Evolutionary conservation across 2,329 filamentous ascomycete species (phyloP), one percentile per base, ranked within the genome.

Genomic region (Stagonosporopsis cucurbitacearum): DNA sequence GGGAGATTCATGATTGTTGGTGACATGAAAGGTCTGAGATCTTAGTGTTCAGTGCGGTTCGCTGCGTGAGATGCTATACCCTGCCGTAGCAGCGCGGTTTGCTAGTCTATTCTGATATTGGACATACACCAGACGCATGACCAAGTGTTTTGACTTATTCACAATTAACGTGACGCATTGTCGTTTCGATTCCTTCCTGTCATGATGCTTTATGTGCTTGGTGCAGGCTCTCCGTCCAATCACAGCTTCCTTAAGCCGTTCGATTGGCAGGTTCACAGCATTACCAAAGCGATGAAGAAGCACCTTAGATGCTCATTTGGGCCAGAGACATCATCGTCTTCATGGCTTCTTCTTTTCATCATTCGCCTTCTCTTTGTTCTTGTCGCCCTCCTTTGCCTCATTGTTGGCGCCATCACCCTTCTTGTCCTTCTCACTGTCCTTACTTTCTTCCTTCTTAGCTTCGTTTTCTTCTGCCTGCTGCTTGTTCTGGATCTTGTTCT

Each of bases 401-500:
- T 78, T 81, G 47, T 83, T 69, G 33, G 61, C 52, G 13, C 86
- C 86, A 54, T 88, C 89, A 8, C 75, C 64, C 58, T 85, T 85
- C 66, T 80, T 77, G 64, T 87, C 88, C 71, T 90, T 89, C 44
- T 82, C 83, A 40, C 88, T 87, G 72, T 92, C 86, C 68, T 80
- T 78, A 53, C 78, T 78, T 62, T 82, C 83, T 32, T 84, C 81
- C 64, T 82, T 82, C 61, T 89, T 86, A 41, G 82, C 85, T 68
- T 98, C 94, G 80, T 94, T 94, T 72, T 99, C 95, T 73, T 98
- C 95, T 72, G 96, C 90, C 76, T 96, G 91, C 79, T 98, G 93
- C 76, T 94, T 86, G 80, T 99, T 99, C 81, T 98, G 94, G 66
- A 98, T 97, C 85, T 99, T 99, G 83, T 99, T 99, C 82, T 99